phyloP scores from a whole-genome alignment of 169 alveolate genomes.

The Cryptosporidium baileyi region DNA sequence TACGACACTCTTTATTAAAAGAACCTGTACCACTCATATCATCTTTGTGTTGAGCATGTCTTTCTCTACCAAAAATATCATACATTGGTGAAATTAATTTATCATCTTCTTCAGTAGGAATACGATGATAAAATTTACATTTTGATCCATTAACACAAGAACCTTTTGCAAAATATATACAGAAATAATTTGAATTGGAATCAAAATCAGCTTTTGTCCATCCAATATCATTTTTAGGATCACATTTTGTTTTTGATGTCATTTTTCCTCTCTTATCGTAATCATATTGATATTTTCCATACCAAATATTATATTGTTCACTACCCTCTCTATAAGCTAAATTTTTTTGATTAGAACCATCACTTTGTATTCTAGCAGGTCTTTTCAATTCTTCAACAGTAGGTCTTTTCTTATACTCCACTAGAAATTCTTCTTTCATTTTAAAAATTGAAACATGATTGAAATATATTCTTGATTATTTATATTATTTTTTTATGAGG shows the following conservation, averaged over 20 bases:
- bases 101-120: constrained; percentile 94
- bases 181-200: constrained; percentile 85
- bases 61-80: constrained; percentile 98
- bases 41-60: constrained; percentile 93
- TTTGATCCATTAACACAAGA: constrained; percentile 96
- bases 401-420: constrained; percentile 20
- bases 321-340: constrained; percentile 91
- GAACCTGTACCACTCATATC: constrained; percentile 98
- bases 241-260: constrained; percentile 90
- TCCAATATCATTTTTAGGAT: constrained; percentile 94
- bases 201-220: constrained; percentile 93
- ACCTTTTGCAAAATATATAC: constrained; percentile 96
- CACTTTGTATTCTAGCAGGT: constrained; percentile 68
- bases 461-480: too few relatives aligned
- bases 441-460: too few relatives aligned
- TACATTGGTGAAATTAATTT: constrained; percentile 87
- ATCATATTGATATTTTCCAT: constrained; percentile 94
- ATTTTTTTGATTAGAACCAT: constrained; percentile 58
- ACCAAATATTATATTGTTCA: constrained; percentile 98
- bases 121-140: constrained; percentile 94
- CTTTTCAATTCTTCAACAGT: constrained; percentile 23
- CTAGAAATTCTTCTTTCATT: background rate
- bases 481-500: too few relatives aligned
- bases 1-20: constrained; percentile 93
- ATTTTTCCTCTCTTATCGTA: constrained; percentile 83